Evolutionary conservation across 208 protist genomes (phyloP).

Genomic region (Trichomonas vaginalis): DNA sequence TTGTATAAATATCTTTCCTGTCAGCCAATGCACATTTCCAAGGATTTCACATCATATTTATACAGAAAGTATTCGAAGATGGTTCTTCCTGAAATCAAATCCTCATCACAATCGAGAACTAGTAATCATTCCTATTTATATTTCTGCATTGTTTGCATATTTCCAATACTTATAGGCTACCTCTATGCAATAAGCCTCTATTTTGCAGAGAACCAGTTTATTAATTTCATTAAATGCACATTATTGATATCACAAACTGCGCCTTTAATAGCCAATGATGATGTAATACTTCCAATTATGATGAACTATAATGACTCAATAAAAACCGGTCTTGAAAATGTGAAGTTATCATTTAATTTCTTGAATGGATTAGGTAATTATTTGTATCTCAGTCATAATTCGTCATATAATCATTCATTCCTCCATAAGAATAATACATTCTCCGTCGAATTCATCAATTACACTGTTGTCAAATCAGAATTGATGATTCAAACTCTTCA

Average conservation of each 20-base stretch:
- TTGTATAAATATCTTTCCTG: not conserved
- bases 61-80: not conserved
- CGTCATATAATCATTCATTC: not conserved
- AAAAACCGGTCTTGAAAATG: not conserved
- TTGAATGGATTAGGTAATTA: not conserved
- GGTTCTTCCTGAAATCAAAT: not conserved
- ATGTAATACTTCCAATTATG: not conserved
- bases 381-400: not conserved
- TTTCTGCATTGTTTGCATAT: not conserved
- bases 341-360: not conserved
- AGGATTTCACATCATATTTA: not conserved
- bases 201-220: not conserved
- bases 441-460: not conserved
- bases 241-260: not conserved
- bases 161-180: not conserved
- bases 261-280: not conserved
- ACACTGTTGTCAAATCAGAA: not conserved
- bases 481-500: not conserved
- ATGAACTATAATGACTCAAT: not conserved
- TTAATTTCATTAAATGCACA: not conserved
- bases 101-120: not conserved
- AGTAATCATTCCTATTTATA: not conserved
- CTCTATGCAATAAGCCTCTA: not conserved
- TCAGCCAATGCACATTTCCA: not conserved
- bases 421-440: not conserved